phyloP scores from a whole-genome alignment of 768 basidiomycete species.

The Boletus rex-veris region DNA sequence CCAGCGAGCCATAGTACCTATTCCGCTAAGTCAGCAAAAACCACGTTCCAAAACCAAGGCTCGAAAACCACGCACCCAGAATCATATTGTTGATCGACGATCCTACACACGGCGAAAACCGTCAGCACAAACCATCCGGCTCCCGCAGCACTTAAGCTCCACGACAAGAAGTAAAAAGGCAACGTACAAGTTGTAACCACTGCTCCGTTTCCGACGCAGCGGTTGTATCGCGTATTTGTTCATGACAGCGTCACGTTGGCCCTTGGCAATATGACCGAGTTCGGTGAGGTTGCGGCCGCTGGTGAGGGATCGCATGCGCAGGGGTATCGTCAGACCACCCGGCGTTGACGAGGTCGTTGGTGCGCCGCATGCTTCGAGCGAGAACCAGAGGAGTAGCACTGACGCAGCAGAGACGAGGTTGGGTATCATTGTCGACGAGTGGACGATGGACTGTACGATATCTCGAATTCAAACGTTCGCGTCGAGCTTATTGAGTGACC shows the following conservation, averaged over 20 bases:
- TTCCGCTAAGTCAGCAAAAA: background rate
- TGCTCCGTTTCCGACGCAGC: constrained; percentile 35
- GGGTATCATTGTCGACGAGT: constrained; percentile 13
- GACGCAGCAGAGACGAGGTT: constrained; percentile 7
- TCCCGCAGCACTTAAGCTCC: too few relatives aligned
- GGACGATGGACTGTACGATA: too few relatives aligned
- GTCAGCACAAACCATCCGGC: background rate
- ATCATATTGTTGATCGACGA: constrained; percentile 63
- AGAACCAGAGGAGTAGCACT: constrained; percentile 12
- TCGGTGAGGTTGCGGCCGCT: constrained; percentile 1
- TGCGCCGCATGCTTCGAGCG: constrained; percentile 6
- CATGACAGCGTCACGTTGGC: constrained; percentile 39
- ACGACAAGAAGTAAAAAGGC: background rate
- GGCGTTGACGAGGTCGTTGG: constrained; percentile 10
- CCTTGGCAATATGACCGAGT: constrained; percentile 35
- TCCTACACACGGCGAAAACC: constrained; percentile 32
- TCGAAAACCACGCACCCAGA: constrained; percentile 44
- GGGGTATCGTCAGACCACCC: constrained; percentile 20
- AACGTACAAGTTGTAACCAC: constrained; percentile 52
- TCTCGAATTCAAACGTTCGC: too few relatives aligned
- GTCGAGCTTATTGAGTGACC: too few relatives aligned
- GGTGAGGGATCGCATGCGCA: constrained; percentile 16
- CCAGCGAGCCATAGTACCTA: constrained; percentile 39
- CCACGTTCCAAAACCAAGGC: background rate
- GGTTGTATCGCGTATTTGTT: constrained; percentile 45